Evolutionary conservation across 768 basidiomycete species (phyloP).

Genomic region (Termitomyces sp.): DNA sequence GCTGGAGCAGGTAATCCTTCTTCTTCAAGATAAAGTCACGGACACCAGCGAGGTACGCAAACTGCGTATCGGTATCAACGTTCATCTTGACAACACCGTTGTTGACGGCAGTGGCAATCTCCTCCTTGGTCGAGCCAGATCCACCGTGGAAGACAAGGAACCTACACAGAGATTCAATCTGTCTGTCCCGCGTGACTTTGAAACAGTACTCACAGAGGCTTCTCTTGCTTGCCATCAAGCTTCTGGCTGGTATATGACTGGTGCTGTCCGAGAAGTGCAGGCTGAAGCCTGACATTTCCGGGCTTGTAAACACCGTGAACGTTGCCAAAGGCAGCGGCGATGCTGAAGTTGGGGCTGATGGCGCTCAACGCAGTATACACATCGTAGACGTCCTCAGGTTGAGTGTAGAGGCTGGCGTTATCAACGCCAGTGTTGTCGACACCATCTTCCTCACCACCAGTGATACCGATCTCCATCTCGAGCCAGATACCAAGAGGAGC

Average conservation of each 20-base stretch:
- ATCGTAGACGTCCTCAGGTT: slow-evolving; percentile 94
- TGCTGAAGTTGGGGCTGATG: slow-evolving; percentile 92
- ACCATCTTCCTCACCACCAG: slow-evolving; percentile 98
- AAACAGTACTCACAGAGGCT: slow-evolving; percentile 72
- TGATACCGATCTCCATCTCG: slow-evolving; percentile 99
- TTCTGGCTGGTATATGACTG: slow-evolving; percentile 73
- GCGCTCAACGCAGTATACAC: slow-evolving; percentile 80
- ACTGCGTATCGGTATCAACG: slow-evolving; percentile 94
- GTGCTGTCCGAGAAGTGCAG: slow-evolving; percentile 89
- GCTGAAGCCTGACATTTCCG: slow-evolving; percentile 92
- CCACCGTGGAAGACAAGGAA: slow-evolving; percentile 99
- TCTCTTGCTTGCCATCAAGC: slow-evolving; percentile 55
- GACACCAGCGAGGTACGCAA: slow-evolving; percentile 86
- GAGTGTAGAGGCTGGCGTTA: slow-evolving; percentile 93
- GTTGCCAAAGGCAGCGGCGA: slow-evolving; percentile 98
- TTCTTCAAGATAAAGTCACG: slow-evolving; percentile 85
- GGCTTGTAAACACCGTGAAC: slow-evolving; percentile 99
- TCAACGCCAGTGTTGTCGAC: slow-evolving; percentile 97
- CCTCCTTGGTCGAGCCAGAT: slow-evolving; percentile 94
- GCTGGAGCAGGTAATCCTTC: slow-evolving; percentile 82
- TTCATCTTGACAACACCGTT: slow-evolving; percentile 99
- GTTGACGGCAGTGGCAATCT: slow-evolving; percentile 87
- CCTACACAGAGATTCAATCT: slow-evolving; percentile 32
- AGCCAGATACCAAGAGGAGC: slow-evolving; percentile 90
- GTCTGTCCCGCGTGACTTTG: background rate